Evolutionary conservation across 2,329 filamentous ascomycete species (phyloP), one percentile per base, ranked within the genome.

Genomic region (Tolypocladium cylindrosporum): DNA sequence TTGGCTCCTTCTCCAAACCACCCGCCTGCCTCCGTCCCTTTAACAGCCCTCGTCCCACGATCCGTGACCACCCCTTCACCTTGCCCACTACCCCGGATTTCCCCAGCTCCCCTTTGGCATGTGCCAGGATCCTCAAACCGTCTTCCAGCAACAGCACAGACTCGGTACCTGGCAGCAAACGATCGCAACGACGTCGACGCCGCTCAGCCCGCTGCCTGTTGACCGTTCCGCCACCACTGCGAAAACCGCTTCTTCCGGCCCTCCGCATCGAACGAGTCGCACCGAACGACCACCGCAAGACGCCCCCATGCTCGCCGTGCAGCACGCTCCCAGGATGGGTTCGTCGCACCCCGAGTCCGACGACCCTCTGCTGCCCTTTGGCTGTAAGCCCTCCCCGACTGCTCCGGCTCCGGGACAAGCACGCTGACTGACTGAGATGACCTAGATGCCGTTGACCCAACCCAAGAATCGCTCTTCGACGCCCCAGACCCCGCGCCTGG

Each of bases 401-500:
- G 37, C 59, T 64, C 45, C 59, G 55, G 24, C 41, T 21, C 24
- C 51, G 14, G 41, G 27, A 37, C 16, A 64, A 70, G 64, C 52
- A 66, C 31, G 5, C 37, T 56, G 21, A 55, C 45, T 48, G 45
- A 48, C 45, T 37, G 24, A 52, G 9, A 50, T 67, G 24, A 71
- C 57, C 31, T 57, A 82, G 79, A 81, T 69, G 68, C 72, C 51
- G 71, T 79, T 63, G 73, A 79, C 66, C 64, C 69, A 55, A 67
- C 71, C 63, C 72, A 77, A 62, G 75, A 77, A 57, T 74, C 77
- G 31, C 74, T 77, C 57, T 73, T 76, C 58, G 76, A 81, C 62
- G 79, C 85, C 56, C 85, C 86, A 50, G 82, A 84, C 55, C 83
- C 83, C 54, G 82, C 85, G 11, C 81, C 80, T 3, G 86, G 86